Evolutionary conservation across 441 rosid species (phyloP).

Genomic region (Aleurites moluccanus): DNA sequence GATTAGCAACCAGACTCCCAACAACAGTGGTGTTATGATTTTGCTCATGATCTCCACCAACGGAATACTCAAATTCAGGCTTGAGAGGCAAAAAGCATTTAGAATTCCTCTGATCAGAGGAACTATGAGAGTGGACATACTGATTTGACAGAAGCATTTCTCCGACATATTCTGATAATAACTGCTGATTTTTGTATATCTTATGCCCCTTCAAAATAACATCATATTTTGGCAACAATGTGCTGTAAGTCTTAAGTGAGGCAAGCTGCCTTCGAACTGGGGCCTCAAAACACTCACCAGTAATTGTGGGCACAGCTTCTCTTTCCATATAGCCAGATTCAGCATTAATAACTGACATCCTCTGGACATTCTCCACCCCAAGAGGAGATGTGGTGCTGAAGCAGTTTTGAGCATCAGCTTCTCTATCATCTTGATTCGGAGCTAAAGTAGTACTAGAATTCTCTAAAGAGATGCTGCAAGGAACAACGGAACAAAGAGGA

Average conservation of each 20-base stretch:
- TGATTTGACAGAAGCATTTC: conserved; percentile 22
- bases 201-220: conserved; percentile 23
- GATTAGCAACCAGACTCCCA: conserved; percentile 21
- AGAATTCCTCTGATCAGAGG: conserved; percentile 15
- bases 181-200: conserved; percentile 19
- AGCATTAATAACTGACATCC: conserved; percentile 21
- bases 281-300: conserved; percentile 24
- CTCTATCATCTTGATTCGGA: conserved; percentile 30
- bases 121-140: conserved; percentile 15
- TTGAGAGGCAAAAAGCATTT: conserved; percentile 22
- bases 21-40: conserved; percentile 6
- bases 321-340: conserved; percentile 20
- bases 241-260: conserved; percentile 45
- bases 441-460: conserved; percentile 25
- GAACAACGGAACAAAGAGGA: conserved; percentile 76
- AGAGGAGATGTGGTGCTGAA: conserved; percentile 20
- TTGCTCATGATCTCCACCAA: conserved; percentile 24
- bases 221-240: conserved; percentile 26
- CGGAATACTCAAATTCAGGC: conserved; percentile 19
- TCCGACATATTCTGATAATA: conserved; percentile 18
- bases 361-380: conserved; percentile 25
- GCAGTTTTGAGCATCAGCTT: conserved; percentile 33
- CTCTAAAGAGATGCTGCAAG: conserved; percentile 59
- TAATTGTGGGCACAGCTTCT: conserved; percentile 21
- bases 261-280: conserved; percentile 37